Base-by-base conservation (phyloP, 1,284 basidiomycete genomes). In the Apiotrichum domesticum region DNA sequence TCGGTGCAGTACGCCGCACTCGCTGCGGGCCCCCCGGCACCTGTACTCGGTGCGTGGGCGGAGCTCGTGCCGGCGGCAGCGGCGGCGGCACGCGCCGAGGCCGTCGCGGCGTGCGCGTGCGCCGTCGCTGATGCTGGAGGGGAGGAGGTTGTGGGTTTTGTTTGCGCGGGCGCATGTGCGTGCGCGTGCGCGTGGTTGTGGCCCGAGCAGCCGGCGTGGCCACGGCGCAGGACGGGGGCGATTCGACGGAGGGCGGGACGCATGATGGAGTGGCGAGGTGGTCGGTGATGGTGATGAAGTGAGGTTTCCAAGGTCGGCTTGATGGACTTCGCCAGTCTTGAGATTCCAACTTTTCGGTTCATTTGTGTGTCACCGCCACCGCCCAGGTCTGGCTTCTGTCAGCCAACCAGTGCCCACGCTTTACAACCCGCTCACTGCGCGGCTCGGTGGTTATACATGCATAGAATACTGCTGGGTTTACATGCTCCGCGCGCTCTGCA, bases 1-100 rank as follows among this genome's bases (percentile, higher is more conserved):
- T 65, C 58, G 6, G 69, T 66, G 40, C 77, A 77, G 64, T 79
- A 78, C 32, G 69, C 71, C 1, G 68, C 61, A 0, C 72, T 68
- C 8, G 65, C 67, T 48, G 67, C 64, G 0, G 72, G 72, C 11
- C 72, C 72, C 13, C 71, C 73, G 4, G 61, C 58, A 7, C 47
- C 47, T 6, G 6, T 39, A 13, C 37, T 39, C 21, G 21, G 21
- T 21, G 21, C 21, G 21, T 21, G 8, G 37, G 37, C 37, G 37
- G 8, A 8, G 13, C 6, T 7, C n/a, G 4, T 14, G 45, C 32
- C 45, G 4, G 32, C 32, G 2, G 32, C 45, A 4, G 32, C 44
- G 21, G 4, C 46, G 6, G 47, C 47, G 13, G 35, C 47, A 21
- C 47, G 47, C 15, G 47, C 47, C 6, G 47, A 49, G 9, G 47